These are phyloP conservation scores for Pythium oligandrum DNA, from an alignment of 352 stramenopile genomes.

Conservation along the genomic window DNA sequence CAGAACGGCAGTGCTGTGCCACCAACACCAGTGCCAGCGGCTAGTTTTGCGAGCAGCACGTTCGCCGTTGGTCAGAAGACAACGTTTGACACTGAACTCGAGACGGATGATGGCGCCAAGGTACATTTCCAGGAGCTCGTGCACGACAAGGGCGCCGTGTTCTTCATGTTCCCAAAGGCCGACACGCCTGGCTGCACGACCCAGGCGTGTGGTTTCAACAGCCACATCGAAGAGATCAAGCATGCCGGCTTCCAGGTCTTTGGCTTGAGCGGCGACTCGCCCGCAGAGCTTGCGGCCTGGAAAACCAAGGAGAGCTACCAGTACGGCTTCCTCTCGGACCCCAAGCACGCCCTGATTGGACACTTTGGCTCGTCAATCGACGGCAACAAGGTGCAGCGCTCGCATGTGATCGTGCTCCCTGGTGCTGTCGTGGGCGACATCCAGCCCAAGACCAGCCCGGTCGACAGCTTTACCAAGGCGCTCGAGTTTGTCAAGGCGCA, in stretches of 20 bases:
- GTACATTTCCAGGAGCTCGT: conserved; percentile 71
- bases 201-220: conserved; percentile 82
- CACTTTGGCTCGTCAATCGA: conserved; percentile 75
- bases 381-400: conserved; percentile 64
- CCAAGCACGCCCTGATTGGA: conserved; percentile 67
- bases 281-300: conserved; percentile 64
- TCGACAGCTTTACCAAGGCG: conserved; percentile 77
- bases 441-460: conserved; percentile 61
- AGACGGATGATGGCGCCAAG: conserved; percentile 51
- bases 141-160: conserved; percentile 69
- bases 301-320: conserved; percentile 76
- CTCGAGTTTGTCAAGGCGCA: conserved; percentile 56
- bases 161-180: conserved; percentile 88
- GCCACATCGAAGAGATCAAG: conserved; percentile 74
- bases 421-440: conserved; percentile 73
- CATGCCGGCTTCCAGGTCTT: conserved; percentile 77
- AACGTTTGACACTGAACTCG: conserved; percentile 60
- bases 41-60: conserved; percentile 11
- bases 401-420: conserved; percentile 80
- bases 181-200: conserved; percentile 81
- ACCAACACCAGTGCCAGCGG: conserved; percentile 1
- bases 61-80: conserved; percentile 41
- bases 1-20: conserved; percentile 2
- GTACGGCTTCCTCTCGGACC: conserved; percentile 80
- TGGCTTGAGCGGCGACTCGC: conserved; percentile 68